Evolutionary conservation across 1,284 basidiomycete genomes (phyloP), one percentile per base, ranked within the genome.

Genomic region (Microbotryum silenes-acaulis): DNA sequence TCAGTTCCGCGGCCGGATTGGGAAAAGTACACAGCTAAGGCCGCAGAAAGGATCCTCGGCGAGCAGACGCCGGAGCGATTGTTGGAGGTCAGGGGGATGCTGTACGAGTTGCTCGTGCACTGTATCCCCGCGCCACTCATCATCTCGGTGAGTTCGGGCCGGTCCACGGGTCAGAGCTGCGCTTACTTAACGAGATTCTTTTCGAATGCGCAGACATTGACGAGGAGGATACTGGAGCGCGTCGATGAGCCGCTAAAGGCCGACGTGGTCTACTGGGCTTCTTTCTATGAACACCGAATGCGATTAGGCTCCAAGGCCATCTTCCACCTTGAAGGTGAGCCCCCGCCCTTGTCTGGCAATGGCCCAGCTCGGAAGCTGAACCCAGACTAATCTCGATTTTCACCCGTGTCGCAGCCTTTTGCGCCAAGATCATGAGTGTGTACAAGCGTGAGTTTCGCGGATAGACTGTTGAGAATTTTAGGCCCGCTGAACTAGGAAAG

Each of bases 71-170:
- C 96, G 16, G 84, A 87, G 62, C 84, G 86, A 59, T 84, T 98
- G 55, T 88, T 97, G 80, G 89, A 91, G 72, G 88, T 97, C 12
- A 83, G 96, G 59, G 82, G 83, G 45, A 97, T 94, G 77, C 81
- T 97, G 56, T 99, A 98, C 75, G 96, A 98, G 77, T 80, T 99
- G 53, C 80, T 98, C 62, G 91, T 89, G 63, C 96, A 99, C 74
- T 97, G 94, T 74, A 97, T 99, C 75, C 96, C 96, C n/a, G 88
- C 96, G 2, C 88, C 88, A 0, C 78, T 93, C 49, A 85, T 97
- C 52, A 76, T 97, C 52, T 91, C 94, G 82, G 91, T 91, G 58
- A 59, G 56, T 56, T 21, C 54, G 18, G 33, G 23, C 51, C 7
- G 16, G 47, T 4, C 27, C 25, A 8, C 18, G 33, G 37, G 27